Base-by-base conservation (phyloP, 306 rosid genomes). In the Prosopis cineraria region DNA sequence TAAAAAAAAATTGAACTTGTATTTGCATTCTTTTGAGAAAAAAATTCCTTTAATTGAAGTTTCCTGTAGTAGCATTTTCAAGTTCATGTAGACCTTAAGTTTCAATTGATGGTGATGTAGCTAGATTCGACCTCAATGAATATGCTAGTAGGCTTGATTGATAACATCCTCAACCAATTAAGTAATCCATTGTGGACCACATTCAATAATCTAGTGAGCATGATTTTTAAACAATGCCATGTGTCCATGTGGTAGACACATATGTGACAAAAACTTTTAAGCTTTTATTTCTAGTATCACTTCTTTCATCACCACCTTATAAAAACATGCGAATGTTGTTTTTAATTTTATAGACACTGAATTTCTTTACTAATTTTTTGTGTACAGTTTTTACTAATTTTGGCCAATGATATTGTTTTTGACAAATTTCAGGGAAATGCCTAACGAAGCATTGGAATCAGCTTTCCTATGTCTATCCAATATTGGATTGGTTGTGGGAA, bases 401-500 rank as follows among this genome's bases (percentile, higher is more conserved):
- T 73, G 33, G 19, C 56, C 68, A 36, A 55, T 36, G 67, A 24
- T 80, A 75, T 72, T 81, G 43, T 31, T 63, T 56, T 68, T 55
- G 47, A 48, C 45, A 58, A 47, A 73, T 79, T 81, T 81, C 20
- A 16, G 98, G 98, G 48, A 87, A 79, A 68, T 94, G 86, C 74
- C 84, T 94, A 80, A 86, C 87, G 37, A 89, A 74, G 86, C 78
- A 85, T 77, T 85, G 40, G 73, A 86, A 77, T 80, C 87, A 90
- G 8, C 91, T 97, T 53, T 83, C 89, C 0, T 72, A 75, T 80
- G 74, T 85, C 47, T 76, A 52, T 81, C 88, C 96, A 59, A 47
- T 85, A 68, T 79, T 81, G 74, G 98, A 94, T 7, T 94, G 89
- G 91, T 55, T 90, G 63, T 87, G 96, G 90, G 94, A 97, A 85